Percentiles rank a stretch among this genome's conserved stretches.
Conservation (phyloP, 2,329 filamentous ascomycete genomes). For the Arthrobotrys musiformis region DNA sequence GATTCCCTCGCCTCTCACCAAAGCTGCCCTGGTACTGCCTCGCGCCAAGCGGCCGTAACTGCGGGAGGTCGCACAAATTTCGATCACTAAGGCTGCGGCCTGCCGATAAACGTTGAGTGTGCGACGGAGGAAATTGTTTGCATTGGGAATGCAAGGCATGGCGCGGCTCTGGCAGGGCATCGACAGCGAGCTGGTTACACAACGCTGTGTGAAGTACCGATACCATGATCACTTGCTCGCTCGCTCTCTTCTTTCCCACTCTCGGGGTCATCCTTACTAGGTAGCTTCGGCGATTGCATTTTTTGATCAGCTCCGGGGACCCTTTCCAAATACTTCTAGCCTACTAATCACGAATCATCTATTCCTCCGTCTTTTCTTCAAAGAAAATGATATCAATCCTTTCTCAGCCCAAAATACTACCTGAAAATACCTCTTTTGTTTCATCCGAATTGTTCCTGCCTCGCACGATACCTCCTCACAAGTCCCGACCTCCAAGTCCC, state of each 20-base stretch:
- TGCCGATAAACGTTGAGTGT: constrained; percentile 19
- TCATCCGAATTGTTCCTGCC: constrained; percentile 47
- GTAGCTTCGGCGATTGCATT: neutral
- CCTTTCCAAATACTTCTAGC: constrained; percentile 8
- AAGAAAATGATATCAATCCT: constrained; percentile 7
- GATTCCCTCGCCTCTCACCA: constrained; percentile 1
- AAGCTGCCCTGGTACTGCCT: neutral
- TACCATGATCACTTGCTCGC: neutral
- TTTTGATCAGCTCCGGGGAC: neutral
- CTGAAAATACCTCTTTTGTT: constrained; percentile 31
- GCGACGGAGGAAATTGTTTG: constrained; percentile 3
- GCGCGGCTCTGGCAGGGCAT: constrained; percentile 26
- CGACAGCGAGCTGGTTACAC: constrained; percentile 27
- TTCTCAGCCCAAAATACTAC: constrained; percentile 12
- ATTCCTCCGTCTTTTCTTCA: neutral
- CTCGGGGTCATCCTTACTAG: constrained; percentile 1
- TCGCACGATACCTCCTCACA: constrained; percentile 36
- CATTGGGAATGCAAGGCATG: constrained; percentile 10
- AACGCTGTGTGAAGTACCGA: neutral
- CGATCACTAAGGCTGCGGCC: constrained; percentile 20
- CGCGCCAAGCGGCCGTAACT: constrained; percentile 29
- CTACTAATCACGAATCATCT: neutral
- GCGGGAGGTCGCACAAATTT: constrained; percentile 23
- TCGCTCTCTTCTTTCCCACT: neutral
- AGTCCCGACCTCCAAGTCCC: constrained; percentile 5